Conservation (phyloP, 352 stramenopile genomes). For the Pilasporangium apinafurcum region DNA sequence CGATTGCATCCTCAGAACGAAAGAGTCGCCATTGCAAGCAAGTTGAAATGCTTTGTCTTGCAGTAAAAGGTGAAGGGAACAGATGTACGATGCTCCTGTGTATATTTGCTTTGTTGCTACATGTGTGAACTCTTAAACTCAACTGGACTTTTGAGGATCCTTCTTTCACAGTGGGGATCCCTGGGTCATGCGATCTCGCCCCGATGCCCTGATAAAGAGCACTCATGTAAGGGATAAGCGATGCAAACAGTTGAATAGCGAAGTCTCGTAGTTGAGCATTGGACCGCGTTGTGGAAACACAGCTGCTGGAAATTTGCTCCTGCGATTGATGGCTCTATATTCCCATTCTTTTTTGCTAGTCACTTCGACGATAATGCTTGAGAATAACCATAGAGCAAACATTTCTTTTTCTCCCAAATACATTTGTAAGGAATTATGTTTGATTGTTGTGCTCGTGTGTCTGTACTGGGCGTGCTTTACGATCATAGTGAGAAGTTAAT, state of each 20-base stretch:
- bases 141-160: conserved; percentile 82
- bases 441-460: not conserved
- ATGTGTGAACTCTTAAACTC: conserved; percentile 7
- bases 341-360: conserved; percentile 89
- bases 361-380: conserved; percentile 82
- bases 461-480: too few relatives aligned
- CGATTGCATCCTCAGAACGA: too few relatives aligned
- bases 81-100: too few relatives aligned
- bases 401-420: conserved; percentile 15
- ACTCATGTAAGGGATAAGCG: conserved; percentile 82
- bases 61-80: too few relatives aligned
- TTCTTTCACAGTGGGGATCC: conserved; percentile 85
- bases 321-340: conserved; percentile 90
- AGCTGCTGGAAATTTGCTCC: conserved; percentile 76
- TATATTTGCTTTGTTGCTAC: conserved; percentile 1
- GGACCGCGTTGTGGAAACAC: conserved; percentile 43
- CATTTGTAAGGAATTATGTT: conserved; percentile 2
- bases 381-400: conserved; percentile 89
- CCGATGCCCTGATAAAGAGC: conserved; percentile 35
- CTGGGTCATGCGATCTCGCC: conserved; percentile 77
- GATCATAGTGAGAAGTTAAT: too few relatives aligned
- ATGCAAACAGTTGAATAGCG: conserved; percentile 88
- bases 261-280: conserved; percentile 87
- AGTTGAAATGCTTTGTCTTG: too few relatives aligned
- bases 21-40: too few relatives aligned